Base-by-base conservation (phyloP, 2,329 filamentous ascomycete genomes). In the Aspergillus pseudonomiae region DNA sequence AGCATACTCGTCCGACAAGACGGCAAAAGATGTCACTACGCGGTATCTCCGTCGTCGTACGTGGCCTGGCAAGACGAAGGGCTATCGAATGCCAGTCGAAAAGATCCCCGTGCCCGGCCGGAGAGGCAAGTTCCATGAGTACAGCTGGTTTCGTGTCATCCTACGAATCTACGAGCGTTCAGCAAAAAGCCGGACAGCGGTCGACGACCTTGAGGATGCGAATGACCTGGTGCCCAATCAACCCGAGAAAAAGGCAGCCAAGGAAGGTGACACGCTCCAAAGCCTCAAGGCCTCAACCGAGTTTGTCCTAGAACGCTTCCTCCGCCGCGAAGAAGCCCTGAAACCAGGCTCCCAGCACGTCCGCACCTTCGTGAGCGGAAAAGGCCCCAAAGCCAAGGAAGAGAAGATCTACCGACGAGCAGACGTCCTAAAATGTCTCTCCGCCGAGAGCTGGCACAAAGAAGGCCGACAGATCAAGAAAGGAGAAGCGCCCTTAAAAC, bases 361-460 rank as follows among this genome's bases (percentile, higher is more conserved):
- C 41, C 92, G 90, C 67, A 85, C 86, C 12, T 97, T 98, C 77
- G 87, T 83, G 5, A 88, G 88, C 54, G 89, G 87, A 11, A 97
- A 94, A 77, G 91, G 89, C 16, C 87, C 88, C 52, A 90, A 89
- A 54, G 80, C 85, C 3, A 90, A 90, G 52, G 87, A 91, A 63
- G 93, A 97, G 74, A 89, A 92, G 1, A 93, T 98, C 0, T 98
- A 88, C 74, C 85, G 85, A 0, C 89, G 94, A 39, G 85, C 86
- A 59, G 94, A 98, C 68, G 88, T 98, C 0, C 88, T 94, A 2
- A 84, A 86, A 45, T 96, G 96, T 75, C 94, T 97, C 77, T 96
- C 92, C 32, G 91, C 91, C 1, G 95, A 99, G 75, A 97, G 92
- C 1, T 99, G 95, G 95, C 95, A 98, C 75, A 97, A 97, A 75